Percentiles rank a stretch among this genome's conserved stretches.
Conservation (phyloP, 2,329 filamentous ascomycete genomes). For the Calonectria ilicicola region DNA sequence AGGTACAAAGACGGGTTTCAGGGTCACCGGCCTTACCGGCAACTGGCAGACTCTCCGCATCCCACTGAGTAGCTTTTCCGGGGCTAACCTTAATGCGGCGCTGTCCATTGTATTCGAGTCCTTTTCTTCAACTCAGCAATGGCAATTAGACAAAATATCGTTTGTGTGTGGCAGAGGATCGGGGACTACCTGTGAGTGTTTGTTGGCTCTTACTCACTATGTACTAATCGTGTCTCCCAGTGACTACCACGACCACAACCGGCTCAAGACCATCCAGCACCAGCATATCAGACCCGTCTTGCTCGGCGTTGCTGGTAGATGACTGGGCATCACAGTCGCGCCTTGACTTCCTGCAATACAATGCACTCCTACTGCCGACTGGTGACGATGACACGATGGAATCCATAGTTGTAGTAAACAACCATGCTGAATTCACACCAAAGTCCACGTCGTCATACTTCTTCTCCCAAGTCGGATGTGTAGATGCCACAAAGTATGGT, state of each 20-base stretch:
- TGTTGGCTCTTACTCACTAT: not conserved
- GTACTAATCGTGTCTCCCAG: not conserved
- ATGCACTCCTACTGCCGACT: constrained; percentile 65
- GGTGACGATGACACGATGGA: constrained; percentile 70
- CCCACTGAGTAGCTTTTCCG: constrained; percentile 60
- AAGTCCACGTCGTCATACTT: constrained; percentile 64
- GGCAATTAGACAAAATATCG: constrained; percentile 62
- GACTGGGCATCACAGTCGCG: constrained; percentile 73
- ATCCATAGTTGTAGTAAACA: constrained; percentile 64
- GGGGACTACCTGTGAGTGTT: constrained; percentile 18
- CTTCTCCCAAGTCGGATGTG: constrained; percentile 67
- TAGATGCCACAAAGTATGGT: constrained; percentile 64
- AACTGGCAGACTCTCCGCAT: constrained; percentile 62
- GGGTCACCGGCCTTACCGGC: constrained; percentile 61
- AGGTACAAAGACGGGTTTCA: constrained; percentile 57
- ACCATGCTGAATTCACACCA: constrained; percentile 65
- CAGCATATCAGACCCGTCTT: constrained; percentile 39
- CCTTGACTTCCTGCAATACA: constrained; percentile 71
- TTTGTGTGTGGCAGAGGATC: constrained; percentile 53
- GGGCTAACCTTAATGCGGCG: constrained; percentile 62
- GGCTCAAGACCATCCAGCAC: constrained; percentile 18
- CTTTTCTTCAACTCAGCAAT: constrained; percentile 39
- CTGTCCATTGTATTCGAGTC: constrained; percentile 59
- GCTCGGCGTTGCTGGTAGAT: constrained; percentile 62
- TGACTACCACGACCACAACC: not conserved